Percentiles rank a stretch among this genome's conserved stretches.
Conservation (phyloP, 2,329 filamentous ascomycete genomes). For the Endoconidiophora laricicola region DNA sequence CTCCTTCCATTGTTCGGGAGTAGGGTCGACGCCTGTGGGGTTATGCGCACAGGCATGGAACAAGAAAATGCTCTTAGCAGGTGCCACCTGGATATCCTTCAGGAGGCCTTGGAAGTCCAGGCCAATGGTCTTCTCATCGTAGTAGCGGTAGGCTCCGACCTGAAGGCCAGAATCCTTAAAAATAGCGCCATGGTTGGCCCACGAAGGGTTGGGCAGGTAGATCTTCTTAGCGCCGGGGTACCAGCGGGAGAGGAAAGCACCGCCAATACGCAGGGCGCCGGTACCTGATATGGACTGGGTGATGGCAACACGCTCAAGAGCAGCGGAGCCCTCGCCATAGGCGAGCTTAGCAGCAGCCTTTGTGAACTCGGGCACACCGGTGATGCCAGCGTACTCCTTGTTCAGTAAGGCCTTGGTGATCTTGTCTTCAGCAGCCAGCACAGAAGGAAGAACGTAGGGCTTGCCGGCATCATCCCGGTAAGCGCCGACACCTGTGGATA, state of each 20-base stretch:
- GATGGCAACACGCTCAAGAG: constrained; percentile 67
- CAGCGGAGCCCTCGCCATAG: constrained; percentile 66
- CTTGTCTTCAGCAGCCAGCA: constrained; percentile 75
- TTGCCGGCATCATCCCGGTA: constrained; percentile 98
- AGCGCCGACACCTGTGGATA: constrained; percentile 62
- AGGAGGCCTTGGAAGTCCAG: constrained; percentile 93
- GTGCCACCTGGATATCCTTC: constrained; percentile 75
- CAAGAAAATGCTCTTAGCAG: constrained; percentile 73
- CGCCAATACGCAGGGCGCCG: constrained; percentile 85
- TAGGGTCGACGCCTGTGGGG: constrained; percentile 91
- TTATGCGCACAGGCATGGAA: constrained; percentile 97
- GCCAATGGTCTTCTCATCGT: constrained; percentile 96
- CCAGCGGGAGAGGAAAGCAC: constrained; percentile 80
- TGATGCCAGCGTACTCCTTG: constrained; percentile 98
- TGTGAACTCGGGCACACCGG: constrained; percentile 86
- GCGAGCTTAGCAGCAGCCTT: constrained; percentile 80
- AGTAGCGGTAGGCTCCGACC: constrained; percentile 95
- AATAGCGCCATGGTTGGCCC: constrained; percentile 96
- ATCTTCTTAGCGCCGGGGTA: constrained; percentile 86
- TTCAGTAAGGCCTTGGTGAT: constrained; percentile 63
- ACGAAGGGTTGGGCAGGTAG: constrained; percentile 90
- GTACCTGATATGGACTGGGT: constrained; percentile 98
- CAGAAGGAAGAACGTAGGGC: constrained; percentile 91
- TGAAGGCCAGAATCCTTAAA: constrained; percentile 85
- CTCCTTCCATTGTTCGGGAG: constrained; percentile 76